These are phyloP conservation scores for Skeletonema grethae DNA, from an alignment of 108 stramenopile genomes.

Conservation along the genomic window DNA sequence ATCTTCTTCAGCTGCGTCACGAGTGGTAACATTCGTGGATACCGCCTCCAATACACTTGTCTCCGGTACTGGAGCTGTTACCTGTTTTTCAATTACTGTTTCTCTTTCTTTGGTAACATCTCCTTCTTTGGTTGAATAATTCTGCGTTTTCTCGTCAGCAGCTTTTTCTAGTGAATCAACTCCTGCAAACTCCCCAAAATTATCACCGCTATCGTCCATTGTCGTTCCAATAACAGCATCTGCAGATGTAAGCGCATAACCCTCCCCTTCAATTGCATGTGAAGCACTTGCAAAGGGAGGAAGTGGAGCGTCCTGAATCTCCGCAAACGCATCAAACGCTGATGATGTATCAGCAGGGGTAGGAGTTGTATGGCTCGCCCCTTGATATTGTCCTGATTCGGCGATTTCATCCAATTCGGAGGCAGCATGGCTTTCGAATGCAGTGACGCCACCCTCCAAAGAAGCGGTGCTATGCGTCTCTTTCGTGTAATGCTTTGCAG, in stretches of 20 bases:
- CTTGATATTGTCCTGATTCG: not conserved
- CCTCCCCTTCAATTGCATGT: not conserved
- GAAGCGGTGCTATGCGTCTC: not conserved
- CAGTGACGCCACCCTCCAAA: not conserved
- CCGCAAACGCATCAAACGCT: constrained; percentile 22
- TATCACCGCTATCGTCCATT: not conserved
- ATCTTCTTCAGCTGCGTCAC: not conserved
- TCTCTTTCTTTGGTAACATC: not conserved
- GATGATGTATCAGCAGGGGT: constrained; percentile 4
- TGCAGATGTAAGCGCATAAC: not conserved
- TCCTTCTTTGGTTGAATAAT: not conserved
- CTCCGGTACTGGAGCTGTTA: not conserved
- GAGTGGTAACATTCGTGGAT: not conserved
- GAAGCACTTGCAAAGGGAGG: not conserved
- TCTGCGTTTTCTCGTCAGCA: not conserved
- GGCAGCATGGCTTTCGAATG: not conserved
- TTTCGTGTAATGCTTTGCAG: not conserved
- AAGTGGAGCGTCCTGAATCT: not conserved
- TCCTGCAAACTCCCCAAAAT: not conserved
- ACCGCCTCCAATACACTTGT: not conserved
- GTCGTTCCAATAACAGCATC: not conserved
- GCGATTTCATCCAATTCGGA: not conserved
- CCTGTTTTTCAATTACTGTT: not conserved
- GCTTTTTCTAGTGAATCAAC: not conserved
- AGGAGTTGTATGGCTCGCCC: too few species aligned